Base-by-base conservation (phyloP, 1,284 basidiomycete genomes). In the Leccinum griseonigrum region DNA sequence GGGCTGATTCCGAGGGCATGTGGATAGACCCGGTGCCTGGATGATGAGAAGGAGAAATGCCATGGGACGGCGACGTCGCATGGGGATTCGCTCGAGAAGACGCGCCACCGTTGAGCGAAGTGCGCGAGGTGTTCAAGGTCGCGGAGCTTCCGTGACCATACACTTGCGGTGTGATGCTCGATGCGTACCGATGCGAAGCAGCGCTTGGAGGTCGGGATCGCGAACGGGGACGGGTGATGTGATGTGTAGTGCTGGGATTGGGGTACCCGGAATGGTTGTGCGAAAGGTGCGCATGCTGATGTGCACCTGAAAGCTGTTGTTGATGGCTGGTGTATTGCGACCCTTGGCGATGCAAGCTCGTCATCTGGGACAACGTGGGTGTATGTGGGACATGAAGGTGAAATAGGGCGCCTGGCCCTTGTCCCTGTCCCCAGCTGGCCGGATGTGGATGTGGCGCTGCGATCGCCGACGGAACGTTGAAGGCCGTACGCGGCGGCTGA, bases 171-270 rank as follows among this genome's bases (percentile, higher is more conserved):
- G 71, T 74, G 57, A 65, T 57, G 28, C 38, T 73, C 51, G 74
- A 66, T 10, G 70, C 66, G 58, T 75, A 72, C 18, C 69, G 68
- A 56, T 76, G 71, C 9, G 71, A 73, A 3, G 74, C 66, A 38
- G 72, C 66, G 28, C 64, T 74, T 9, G 71, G 74, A 11, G 71
- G 73, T 18, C 74, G 60, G 14, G 74, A 63, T 1, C 64, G 73
- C 38, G 73, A 67, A 31, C 69, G 73, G 46, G 50, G 64, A 38
- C 62, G 70, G 7, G 32, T 50, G 7, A 50, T 26, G 43, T 72
- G 70, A 6, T 70, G 65, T 1, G 74, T 34, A 1, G 63, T 60
- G 53, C 22, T 62, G 4, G 69, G 61, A 10, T 58, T 46, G 14
- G 57, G 60, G 40, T 57, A 43, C 16, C 43, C 14, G 10, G 69